Evolutionary conservation across 1,284 basidiomycete genomes (phyloP).

Genomic region (Puccinia novopanici): DNA sequence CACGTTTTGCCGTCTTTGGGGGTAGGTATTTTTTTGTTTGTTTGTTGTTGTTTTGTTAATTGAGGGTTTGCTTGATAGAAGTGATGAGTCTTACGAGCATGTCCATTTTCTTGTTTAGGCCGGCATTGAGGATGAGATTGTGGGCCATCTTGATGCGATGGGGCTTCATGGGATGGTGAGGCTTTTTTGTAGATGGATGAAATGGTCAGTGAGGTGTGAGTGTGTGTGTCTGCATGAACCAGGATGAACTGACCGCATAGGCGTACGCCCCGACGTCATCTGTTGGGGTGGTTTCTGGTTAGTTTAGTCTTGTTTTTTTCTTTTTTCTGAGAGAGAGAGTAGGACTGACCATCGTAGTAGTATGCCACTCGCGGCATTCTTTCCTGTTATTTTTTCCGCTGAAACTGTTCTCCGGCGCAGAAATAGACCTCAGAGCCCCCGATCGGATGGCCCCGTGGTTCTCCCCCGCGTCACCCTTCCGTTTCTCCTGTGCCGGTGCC

Average conservation of each 20-base stretch:
- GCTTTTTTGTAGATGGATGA: constrained; percentile 19
- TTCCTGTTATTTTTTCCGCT: background rate
- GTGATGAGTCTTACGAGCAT: constrained; percentile 68
- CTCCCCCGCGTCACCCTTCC: no score
- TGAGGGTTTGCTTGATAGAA: background rate
- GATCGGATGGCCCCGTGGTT: no score
- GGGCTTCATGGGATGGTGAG: constrained; percentile 52
- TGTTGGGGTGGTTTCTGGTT: background rate
- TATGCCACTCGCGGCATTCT: constrained; percentile 48
- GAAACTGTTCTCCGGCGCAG: background rate
- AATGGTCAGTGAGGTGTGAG: no score
- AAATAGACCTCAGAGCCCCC: background rate
- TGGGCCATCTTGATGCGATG: constrained; percentile 87
- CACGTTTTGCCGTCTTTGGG: constrained; percentile 73
- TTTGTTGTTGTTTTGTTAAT: background rate
- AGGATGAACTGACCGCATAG: constrained; percentile 43
- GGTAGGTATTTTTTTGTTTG: background rate
- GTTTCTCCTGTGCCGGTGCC: no score
- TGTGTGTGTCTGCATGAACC: no score
- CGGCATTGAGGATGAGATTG: constrained; percentile 85
- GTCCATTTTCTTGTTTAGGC: constrained; percentile 86
- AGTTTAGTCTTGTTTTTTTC: background rate
- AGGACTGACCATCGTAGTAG: constrained; percentile 49
- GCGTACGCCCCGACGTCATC: constrained; percentile 50
- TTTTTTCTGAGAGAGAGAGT: background rate